These are phyloP conservation scores for Fistulina hepatica DNA, from an alignment of 1,284 basidiomycete genomes.

Conservation along the genomic window DNA sequence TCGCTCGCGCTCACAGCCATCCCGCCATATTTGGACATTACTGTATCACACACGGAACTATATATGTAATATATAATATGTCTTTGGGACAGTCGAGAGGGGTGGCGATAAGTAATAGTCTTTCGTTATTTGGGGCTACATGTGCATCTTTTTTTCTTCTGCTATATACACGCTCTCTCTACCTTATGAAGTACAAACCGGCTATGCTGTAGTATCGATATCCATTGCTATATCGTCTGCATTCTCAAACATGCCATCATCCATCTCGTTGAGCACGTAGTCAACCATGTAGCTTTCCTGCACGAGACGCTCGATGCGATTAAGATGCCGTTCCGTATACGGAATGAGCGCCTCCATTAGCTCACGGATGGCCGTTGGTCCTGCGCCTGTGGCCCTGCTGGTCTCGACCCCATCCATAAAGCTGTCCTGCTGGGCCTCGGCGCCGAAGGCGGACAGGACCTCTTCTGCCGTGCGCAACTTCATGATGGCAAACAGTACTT, in stretches of 20 bases:
- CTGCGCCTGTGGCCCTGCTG: constrained; percentile 18
- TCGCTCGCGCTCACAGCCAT: too few species aligned
- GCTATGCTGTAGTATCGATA: constrained; percentile 24
- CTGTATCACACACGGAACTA: too few species aligned
- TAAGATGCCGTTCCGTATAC: constrained; percentile 88
- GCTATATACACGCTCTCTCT: too few species aligned
- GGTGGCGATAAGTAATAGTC: too few species aligned
- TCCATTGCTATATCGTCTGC: constrained; percentile 36
- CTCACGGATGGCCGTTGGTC: constrained; percentile 50
- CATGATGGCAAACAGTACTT: constrained; percentile 73
- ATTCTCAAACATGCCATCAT: constrained; percentile 56
- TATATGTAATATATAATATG: too few species aligned
- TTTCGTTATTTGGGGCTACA: too few species aligned
- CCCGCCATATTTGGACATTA: too few species aligned
- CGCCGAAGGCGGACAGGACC: constrained; percentile 59
- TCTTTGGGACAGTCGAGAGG: too few species aligned
- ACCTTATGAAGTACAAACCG: constrained; percentile 6
- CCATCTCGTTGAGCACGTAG: constrained; percentile 89
- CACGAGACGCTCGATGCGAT: constrained; percentile 75
- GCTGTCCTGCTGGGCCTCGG: constrained; percentile 27
- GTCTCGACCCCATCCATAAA: constrained; percentile 19
- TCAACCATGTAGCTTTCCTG: constrained; percentile 94
- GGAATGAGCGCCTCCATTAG: constrained; percentile 80
- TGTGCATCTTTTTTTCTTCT: too few species aligned
- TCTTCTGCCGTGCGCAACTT: constrained; percentile 66